phyloP scores from a whole-genome alignment of 768 basidiomycete species.

The Suillus luteus region DNA sequence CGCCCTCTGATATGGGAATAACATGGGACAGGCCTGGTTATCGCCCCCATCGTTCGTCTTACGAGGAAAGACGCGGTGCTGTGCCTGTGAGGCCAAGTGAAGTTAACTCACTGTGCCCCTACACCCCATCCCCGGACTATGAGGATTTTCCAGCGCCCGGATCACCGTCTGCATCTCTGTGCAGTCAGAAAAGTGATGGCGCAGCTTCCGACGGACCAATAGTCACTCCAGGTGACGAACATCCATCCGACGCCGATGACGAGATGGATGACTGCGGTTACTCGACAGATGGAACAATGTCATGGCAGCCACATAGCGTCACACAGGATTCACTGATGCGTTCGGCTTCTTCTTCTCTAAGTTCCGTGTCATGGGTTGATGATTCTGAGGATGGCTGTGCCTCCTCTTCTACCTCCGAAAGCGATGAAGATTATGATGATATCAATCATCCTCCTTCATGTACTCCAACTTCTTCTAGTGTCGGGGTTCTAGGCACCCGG shows the following conservation, averaged over 20 bases:
- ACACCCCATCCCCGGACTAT: conserved; percentile 27
- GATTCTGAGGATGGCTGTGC: conserved; percentile 18
- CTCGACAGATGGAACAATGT: conserved; percentile 25
- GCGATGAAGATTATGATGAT: conserved; percentile 21
- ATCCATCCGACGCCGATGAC: conserved; percentile 9
- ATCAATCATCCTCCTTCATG: conserved; percentile 21
- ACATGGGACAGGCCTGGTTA: conserved; percentile 24
- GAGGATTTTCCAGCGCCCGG: conserved; percentile 18
- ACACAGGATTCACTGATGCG: conserved; percentile 2
- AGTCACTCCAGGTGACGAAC: neutral
- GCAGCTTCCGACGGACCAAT: conserved; percentile 15
- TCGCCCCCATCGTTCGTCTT: conserved; percentile 27
- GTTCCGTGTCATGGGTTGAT: conserved; percentile 14
- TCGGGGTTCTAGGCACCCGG: conserved; percentile 7
- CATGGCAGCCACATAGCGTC: neutral
- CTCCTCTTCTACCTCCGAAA: conserved; percentile 17
- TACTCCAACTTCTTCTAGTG: conserved; percentile 23
- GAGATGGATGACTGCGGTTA: conserved; percentile 23
- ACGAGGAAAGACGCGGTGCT: conserved; percentile 27
- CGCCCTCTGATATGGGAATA: conserved; percentile 29
- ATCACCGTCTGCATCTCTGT: conserved; percentile 21
- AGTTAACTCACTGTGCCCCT: conserved; percentile 29
- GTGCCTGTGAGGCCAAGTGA: conserved; percentile 28
- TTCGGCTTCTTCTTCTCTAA: conserved; percentile 3
- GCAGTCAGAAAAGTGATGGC: conserved; percentile 13